phyloP scores from a whole-genome alignment of 441 rosid genomes.

The Eugenia klotzschiana region DNA sequence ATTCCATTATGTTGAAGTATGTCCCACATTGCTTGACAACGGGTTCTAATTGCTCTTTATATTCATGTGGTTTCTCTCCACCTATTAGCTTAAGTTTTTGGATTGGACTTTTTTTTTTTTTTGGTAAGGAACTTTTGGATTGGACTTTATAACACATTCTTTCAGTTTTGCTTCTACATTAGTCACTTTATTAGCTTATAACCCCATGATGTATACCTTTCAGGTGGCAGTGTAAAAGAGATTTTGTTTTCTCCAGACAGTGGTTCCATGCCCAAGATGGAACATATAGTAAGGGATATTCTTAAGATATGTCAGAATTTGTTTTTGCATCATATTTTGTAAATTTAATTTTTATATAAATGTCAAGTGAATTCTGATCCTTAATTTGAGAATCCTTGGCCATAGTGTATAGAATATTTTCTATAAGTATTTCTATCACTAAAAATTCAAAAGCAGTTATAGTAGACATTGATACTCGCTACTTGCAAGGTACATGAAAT shows the following conservation, averaged over 20 bases:
- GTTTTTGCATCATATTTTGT: neutral
- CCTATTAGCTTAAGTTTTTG: too few species aligned
- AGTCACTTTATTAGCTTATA: neutral
- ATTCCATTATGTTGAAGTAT: too few species aligned
- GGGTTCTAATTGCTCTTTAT: too few species aligned
- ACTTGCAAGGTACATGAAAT: neutral
- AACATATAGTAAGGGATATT: constrained; percentile 66
- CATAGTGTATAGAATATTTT: neutral
- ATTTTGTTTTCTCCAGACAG: constrained; percentile 93
- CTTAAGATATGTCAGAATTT: neutral
- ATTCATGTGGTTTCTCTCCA: too few species aligned
- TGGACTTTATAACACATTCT: too few species aligned
- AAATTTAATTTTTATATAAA: neutral
- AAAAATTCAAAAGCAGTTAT: neutral
- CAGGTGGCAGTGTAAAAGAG: constrained; percentile 92
- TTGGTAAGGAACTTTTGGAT: too few species aligned
- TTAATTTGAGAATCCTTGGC: neutral
- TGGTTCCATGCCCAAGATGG: constrained; percentile 99
- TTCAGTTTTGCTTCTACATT: neutral
- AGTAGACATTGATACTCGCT: neutral
- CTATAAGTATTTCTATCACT: neutral
- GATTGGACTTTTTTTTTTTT: too few species aligned
- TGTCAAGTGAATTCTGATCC: neutral
- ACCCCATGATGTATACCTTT: constrained; percentile 15
- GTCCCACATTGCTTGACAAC: too few species aligned